Percentiles rank a stretch among this genome's conserved stretches.
These are phyloP conservation scores for Malassezia sp. DNA, from an alignment of 1,284 basidiomycete genomes.

Conservation along the genomic window DNA sequence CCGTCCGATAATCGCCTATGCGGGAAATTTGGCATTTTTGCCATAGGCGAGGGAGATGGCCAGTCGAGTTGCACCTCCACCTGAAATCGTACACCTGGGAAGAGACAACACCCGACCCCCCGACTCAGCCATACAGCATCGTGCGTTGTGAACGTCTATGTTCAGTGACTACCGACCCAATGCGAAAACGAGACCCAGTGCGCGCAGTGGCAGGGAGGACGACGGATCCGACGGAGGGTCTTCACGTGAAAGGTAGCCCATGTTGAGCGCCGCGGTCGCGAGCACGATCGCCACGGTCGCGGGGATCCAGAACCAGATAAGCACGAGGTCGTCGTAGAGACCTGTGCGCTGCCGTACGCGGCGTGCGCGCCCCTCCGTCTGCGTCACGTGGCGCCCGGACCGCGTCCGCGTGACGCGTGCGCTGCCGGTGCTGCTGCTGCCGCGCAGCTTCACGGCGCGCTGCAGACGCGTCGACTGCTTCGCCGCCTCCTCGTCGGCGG, in stretches of 20 bases:
- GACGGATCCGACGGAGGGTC: neutral
- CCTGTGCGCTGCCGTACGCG: slow-evolving; percentile 7
- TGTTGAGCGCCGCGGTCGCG: slow-evolving; percentile 1
- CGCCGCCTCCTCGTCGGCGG: neutral
- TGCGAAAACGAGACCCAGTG: too few species aligned
- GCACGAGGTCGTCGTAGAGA: slow-evolving; percentile 68
- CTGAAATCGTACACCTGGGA: too few species aligned
- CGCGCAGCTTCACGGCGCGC: neutral
- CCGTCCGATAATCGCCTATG: too few species aligned
- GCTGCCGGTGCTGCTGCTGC: neutral
- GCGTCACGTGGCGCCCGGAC: neutral
- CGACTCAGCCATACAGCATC: too few species aligned
- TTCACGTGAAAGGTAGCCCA: neutral
- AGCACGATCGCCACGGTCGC: slow-evolving; percentile 52
- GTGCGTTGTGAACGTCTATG: too few species aligned
- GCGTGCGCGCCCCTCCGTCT: too few species aligned
- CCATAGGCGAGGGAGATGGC: too few species aligned
- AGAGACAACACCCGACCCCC: too few species aligned
- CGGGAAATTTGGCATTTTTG: too few species aligned
- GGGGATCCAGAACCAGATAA: slow-evolving; percentile 84
- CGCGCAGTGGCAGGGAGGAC: too few species aligned
- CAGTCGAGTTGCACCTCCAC: too few species aligned
- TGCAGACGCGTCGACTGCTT: neutral
- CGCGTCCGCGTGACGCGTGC: neutral
- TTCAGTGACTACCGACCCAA: too few species aligned